These are phyloP conservation scores for Colletotrichum sp. DNA, from an alignment of 2,329 filamentous ascomycete species.

Conservation along the genomic window DNA sequence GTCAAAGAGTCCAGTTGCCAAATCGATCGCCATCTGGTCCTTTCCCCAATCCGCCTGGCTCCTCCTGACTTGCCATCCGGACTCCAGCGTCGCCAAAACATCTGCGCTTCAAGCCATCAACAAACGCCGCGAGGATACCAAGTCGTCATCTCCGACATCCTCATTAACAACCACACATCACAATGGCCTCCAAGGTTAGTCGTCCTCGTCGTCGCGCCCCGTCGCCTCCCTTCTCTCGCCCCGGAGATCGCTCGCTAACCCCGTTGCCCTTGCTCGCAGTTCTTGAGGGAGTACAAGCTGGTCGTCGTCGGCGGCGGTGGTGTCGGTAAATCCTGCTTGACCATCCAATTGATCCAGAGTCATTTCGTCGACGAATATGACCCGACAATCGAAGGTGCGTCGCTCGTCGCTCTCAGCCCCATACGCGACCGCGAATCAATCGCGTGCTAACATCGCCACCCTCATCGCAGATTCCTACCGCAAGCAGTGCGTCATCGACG, in stretches of 20 bases:
- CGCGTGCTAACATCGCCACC: slow-evolving; percentile 23
- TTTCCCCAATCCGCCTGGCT: neutral
- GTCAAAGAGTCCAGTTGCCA: neutral
- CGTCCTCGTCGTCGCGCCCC: neutral
- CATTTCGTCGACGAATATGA: slow-evolving; percentile 99
- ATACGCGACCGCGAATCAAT: slow-evolving; percentile 5
- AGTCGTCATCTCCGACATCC: neutral
- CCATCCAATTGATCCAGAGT: slow-evolving; percentile 93
- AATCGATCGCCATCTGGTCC: neutral
- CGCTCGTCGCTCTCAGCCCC: neutral
- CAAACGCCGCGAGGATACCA: neutral
- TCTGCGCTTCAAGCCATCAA: slow-evolving; percentile 10
- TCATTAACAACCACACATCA: slow-evolving; percentile 18
- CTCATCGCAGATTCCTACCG: slow-evolving; percentile 85
- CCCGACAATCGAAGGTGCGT: slow-evolving; percentile 95
- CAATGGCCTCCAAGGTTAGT: slow-evolving; percentile 47
- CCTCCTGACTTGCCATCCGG: slow-evolving; percentile 6
- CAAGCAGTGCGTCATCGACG: slow-evolving; percentile 99
- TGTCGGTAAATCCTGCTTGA: slow-evolving; percentile 98
- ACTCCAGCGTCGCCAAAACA: neutral
- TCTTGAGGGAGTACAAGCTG: slow-evolving; percentile 90
- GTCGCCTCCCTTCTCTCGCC: neutral
- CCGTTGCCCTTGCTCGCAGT: slow-evolving; percentile 52
- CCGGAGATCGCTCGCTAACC: slow-evolving; percentile 23
- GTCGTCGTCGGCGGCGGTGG: slow-evolving; percentile 98